A percentile compares a stretch with the other conserved stretches of the same genome.
Evolutionary conservation across 371 early-diverging fungal genomes (phyloP).

Genomic region (Mortierella sp.): DNA sequence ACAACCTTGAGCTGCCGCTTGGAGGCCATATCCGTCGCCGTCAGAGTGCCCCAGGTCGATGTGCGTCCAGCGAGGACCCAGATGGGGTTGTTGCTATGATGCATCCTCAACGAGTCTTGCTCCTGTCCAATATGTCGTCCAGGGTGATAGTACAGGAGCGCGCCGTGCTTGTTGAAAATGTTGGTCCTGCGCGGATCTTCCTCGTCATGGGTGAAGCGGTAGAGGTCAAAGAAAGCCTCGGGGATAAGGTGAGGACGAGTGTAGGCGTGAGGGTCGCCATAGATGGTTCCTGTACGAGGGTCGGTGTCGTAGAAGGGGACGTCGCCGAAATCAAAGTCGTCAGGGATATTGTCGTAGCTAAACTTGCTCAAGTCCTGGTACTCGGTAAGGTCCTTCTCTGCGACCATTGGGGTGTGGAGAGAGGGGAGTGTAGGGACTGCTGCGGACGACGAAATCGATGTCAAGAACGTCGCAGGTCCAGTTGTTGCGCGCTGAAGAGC

Average conservation of each 20-base stretch:
- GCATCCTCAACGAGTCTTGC: conserved; percentile 37
- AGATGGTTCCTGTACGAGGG: conserved; percentile 42
- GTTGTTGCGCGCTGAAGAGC: conserved; percentile 28
- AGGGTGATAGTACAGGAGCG: conserved; percentile 39
- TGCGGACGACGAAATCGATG: conserved; percentile 23
- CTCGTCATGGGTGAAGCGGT: conserved; percentile 29
- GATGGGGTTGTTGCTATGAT: conserved; percentile 17
- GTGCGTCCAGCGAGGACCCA: conserved; percentile 41
- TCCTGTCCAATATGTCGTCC: conserved; percentile 49
- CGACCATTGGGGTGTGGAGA: background rate
- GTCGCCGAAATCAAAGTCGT: conserved; percentile 52
- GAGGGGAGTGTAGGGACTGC: conserved; percentile 7
- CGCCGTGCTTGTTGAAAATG: conserved; percentile 43
- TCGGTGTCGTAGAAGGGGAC: conserved; percentile 52
- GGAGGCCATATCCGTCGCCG: conserved; percentile 29
- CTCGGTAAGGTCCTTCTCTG: background rate
- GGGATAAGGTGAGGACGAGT: conserved; percentile 36
- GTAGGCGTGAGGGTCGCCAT: conserved; percentile 45
- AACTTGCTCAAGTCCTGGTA: conserved; percentile 24
- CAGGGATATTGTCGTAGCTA: conserved; percentile 42
- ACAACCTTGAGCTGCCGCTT: conserved; percentile 42
- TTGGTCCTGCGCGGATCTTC: conserved; percentile 33
- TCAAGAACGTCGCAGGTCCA: conserved; percentile 22
- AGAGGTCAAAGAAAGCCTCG: conserved; percentile 32
- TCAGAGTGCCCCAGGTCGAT: conserved; percentile 44